A percentile compares a stretch with the other conserved stretches of the same genome.
phyloP scores from a whole-genome alignment of 1,284 basidiomycete species.

The Anthracocystis setariae region DNA sequence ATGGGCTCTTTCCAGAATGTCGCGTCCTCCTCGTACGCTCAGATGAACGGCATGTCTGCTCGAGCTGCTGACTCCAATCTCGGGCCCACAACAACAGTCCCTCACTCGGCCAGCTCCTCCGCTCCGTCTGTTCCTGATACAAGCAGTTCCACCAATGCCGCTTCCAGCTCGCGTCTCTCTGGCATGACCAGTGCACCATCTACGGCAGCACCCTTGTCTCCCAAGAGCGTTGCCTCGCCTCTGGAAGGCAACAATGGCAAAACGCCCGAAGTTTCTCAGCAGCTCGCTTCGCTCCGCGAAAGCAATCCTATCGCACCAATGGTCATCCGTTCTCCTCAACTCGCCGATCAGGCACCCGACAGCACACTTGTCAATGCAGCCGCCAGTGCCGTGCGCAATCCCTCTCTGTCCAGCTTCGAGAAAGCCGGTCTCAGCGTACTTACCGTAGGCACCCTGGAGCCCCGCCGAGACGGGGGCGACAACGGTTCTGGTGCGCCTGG shows the following conservation, averaged over 20 bases:
- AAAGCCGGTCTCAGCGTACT: constrained; percentile 72
- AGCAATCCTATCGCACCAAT: constrained; percentile 27
- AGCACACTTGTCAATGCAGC: constrained; percentile 23
- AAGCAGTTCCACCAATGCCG: constrained; percentile 18
- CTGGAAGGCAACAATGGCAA: constrained; percentile 23
- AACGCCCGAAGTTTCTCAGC: constrained; percentile 25
- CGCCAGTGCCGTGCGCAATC: constrained; percentile 34
- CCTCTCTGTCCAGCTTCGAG: constrained; percentile 17
- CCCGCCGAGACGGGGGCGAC: constrained; percentile 66
- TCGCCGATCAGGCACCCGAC: constrained; percentile 37
- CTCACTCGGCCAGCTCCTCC: constrained; percentile 18
- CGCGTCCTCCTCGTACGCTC: constrained; percentile 74
- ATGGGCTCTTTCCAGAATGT: constrained; percentile 74
- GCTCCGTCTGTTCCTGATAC: constrained; percentile 11
- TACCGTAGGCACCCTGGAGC: constrained; percentile 81
- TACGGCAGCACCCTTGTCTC: constrained; percentile 40
- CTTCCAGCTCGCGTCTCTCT: constrained; percentile 18
- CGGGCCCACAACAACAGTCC: not conserved
- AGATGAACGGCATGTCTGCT: constrained; percentile 79
- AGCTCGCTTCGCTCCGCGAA: constrained; percentile 7
- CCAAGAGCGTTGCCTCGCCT: constrained; percentile 50
- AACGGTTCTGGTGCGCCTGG: constrained; percentile 1
- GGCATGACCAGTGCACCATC: constrained; percentile 32
- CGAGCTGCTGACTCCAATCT: constrained; percentile 58
- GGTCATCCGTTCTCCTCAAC: constrained; percentile 49